Evolutionary conservation across 1,284 basidiomycete species (phyloP).

Genomic region (Vanrija humicola): DNA sequence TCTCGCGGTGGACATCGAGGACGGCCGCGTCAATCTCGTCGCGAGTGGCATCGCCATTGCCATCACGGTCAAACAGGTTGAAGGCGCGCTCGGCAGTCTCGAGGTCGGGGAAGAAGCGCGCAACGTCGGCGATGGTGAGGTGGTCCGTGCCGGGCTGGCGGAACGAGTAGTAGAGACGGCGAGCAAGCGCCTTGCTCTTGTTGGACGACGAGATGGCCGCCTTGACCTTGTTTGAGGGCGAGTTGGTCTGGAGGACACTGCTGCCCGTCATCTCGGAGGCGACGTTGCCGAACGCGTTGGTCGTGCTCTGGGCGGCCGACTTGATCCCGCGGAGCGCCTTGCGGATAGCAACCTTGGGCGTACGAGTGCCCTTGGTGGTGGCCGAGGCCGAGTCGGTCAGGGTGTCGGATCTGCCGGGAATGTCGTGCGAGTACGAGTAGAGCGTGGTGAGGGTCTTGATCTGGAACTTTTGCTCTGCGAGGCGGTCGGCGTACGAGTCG

Average conservation of each 20-base stretch:
- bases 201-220: conserved; percentile 72
- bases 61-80: conserved; percentile 75
- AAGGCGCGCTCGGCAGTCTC: conserved; percentile 67
- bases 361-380: conserved; percentile 51
- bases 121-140: conserved; percentile 67
- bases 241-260: conserved; percentile 81
- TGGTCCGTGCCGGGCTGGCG: conserved; percentile 59
- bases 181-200: conserved; percentile 77
- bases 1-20: conserved; percentile 78
- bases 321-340: conserved; percentile 68
- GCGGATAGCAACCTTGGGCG: conserved; percentile 65
- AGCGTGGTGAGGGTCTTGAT: conserved; percentile 68
- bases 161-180: conserved; percentile 84
- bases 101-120: conserved; percentile 63
- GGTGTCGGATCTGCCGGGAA: conserved; percentile 65
- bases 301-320: conserved; percentile 70
- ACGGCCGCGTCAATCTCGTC: conserved; percentile 75
- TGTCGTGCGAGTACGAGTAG: conserved; percentile 72
- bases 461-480: conserved; percentile 76
- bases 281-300: conserved; percentile 71
- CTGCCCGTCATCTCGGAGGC: conserved; percentile 55
- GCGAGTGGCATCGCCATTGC: conserved; percentile 70
- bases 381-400: conserved; percentile 52
- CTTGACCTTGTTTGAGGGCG: conserved; percentile 75
- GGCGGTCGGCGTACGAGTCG: conserved; percentile 82